phyloP scores from a whole-genome alignment of 257 asterid genomes.

The Ophiorrhiza pumila region DNA sequence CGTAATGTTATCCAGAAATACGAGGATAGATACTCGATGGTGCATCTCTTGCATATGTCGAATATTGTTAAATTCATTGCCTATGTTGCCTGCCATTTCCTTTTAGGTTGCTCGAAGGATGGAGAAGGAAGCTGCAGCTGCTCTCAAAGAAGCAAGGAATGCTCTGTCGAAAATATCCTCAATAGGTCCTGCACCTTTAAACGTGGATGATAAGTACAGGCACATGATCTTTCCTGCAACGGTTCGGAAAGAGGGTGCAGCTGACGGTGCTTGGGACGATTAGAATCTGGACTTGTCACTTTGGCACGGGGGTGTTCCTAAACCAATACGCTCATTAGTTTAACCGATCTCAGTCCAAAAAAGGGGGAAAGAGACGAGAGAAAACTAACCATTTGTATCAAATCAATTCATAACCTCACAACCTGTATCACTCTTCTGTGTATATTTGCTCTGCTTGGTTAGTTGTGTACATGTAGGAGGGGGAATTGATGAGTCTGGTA shows the following conservation, averaged over 20 bases:
- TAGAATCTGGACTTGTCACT: constrained; percentile 14
- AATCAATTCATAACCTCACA: neutral
- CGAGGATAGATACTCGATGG: neutral
- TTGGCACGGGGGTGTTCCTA: neutral
- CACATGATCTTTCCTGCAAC: constrained; percentile 63
- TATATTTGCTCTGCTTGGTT: neutral
- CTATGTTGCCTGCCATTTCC: neutral
- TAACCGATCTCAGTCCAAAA: neutral
- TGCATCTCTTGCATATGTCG: neutral
- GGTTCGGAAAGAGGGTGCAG: constrained; percentile 61
- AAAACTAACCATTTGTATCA: neutral
- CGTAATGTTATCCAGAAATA: neutral
- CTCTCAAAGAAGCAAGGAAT: constrained; percentile 53
- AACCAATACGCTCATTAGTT: too few relatives aligned
- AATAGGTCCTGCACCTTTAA: constrained; percentile 44
- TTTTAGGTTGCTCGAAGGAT: constrained; percentile 69
- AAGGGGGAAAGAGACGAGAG: neutral
- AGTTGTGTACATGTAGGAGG: constrained; percentile 1
- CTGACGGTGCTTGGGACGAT: constrained; percentile 87
- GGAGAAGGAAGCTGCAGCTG: constrained; percentile 78
- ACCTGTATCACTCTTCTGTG: neutral
- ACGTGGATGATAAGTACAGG: constrained; percentile 68
- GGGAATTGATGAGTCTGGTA: neutral
- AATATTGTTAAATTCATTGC: neutral
- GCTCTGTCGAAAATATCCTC: constrained; percentile 47